Evolutionary conservation across 768 basidiomycete genomes (phyloP).

Genomic region (Leccinum arenicola): DNA sequence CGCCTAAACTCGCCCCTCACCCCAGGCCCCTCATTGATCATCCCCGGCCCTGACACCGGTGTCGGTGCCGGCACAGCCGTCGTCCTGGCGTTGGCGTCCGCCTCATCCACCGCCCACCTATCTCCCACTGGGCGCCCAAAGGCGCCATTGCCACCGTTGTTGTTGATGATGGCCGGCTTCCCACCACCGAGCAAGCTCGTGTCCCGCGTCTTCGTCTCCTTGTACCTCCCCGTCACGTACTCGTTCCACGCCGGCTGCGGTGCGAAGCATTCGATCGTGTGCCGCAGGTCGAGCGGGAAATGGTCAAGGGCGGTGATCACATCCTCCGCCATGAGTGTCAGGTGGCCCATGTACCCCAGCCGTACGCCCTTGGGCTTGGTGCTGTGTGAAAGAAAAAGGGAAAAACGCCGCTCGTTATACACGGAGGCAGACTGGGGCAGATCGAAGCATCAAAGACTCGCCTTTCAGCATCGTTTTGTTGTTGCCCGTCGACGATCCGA

Average conservation of each 20-base stretch:
- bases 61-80: conserved; percentile 16
- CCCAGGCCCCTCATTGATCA: conserved; percentile 20
- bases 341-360: conserved; percentile 95
- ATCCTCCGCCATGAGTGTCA: conserved; percentile 93
- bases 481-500: conserved; percentile 84
- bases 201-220: conserved; percentile 84
- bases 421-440: not conserved
- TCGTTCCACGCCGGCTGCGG: conserved; percentile 85
- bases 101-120: conserved; percentile 74
- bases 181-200: conserved; percentile 81
- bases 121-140: conserved; percentile 25
- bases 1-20: conserved; percentile 60
- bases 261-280: conserved; percentile 60
- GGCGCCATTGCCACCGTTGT: conserved; percentile 4
- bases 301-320: conserved; percentile 86
- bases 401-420: not conserved
- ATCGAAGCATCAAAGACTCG: conserved; percentile 31
- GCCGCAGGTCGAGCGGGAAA: conserved; percentile 76
- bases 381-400: conserved; percentile 35
- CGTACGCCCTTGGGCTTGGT: conserved; percentile 74
- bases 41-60: not conserved
- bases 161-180: conserved; percentile 60
- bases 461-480: conserved; percentile 74
- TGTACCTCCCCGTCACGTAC: conserved; percentile 82
- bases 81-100: conserved; percentile 39